Base-by-base conservation (phyloP, 768 basidiomycete species). In the Pisolithus sp. region DNA sequence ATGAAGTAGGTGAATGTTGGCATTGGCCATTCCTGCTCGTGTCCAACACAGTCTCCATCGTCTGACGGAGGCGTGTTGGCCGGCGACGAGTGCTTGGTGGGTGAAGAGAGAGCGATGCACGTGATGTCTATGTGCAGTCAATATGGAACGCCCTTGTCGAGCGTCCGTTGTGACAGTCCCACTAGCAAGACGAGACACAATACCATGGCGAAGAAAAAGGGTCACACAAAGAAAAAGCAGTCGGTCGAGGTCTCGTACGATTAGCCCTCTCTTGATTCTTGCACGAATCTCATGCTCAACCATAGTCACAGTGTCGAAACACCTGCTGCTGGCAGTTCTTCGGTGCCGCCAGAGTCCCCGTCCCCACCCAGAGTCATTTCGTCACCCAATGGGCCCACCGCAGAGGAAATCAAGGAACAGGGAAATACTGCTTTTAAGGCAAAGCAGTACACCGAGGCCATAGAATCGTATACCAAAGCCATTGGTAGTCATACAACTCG, bases 401-500 rank as follows among this genome's bases (percentile, higher is more conserved):
- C 72, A 43, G 72, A 71, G 18, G 83, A 85, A 7, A 83, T 87
- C 59, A 75, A 92, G 65, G 88, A 89, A 61, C 70, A 79, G 49
- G 90, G 90, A 13, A 93, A 93, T 67, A 69, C 72, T 2, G 76
- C 83, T 1, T 92, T 91, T 71, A 89, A 85, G 64, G 76, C 74
- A 3, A 78, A 73, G 50, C 72, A 71, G 56, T 91, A 83, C 63
- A 67, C 62, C 3, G 81, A 85, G 13, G 89, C 89, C n/a, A 74
- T 88, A 53, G 82, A 84, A 21, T 67, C 80, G 1, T 93, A 93
- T 69, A 77, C 82, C 53, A 77, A 82, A 61, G 90, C 90, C 15
- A 86, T 90, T 63, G 81, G 89, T 79, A 28, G 21, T 49, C 23
- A 67, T 53, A 23, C 13, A 46, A 49, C 50, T 48, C 12, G 38